Percentiles rank a stretch among this genome's conserved stretches.
phyloP scores from a whole-genome alignment of 2,329 filamentous ascomycete genomes.

The Lanzia echinophila region DNA sequence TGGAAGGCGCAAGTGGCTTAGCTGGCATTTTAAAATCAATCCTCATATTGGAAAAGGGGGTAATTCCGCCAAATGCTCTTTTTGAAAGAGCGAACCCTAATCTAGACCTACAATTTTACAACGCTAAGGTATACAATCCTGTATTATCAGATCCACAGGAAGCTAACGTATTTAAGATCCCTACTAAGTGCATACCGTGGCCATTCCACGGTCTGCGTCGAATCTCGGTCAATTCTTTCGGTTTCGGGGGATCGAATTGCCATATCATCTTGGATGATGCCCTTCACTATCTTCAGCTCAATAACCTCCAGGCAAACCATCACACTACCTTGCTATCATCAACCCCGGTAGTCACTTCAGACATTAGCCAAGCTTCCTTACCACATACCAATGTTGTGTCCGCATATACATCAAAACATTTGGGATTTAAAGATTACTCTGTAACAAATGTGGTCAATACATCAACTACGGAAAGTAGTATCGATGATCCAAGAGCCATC shows the following conservation, averaged over 20 bases:
- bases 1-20: conserved; percentile 14
- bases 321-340: neutral
- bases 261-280: conserved; percentile 5
- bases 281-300: neutral
- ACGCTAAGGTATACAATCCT: neutral
- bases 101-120: conserved; percentile 23
- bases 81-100: neutral
- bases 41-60: conserved; percentile 23
- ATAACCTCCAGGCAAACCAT: neutral
- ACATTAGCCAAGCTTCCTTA: no score
- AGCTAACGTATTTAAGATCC: neutral
- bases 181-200: neutral
- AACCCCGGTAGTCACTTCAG: neutral
- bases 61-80: conserved; percentile 26
- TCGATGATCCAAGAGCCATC: no score
- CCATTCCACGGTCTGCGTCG: conserved; percentile 7
- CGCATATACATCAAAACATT: no score
- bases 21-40: conserved; percentile 13
- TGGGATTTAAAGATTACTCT: no score
- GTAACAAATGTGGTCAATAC: no score
- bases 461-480: no score
- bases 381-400: no score
- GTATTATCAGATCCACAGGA: neutral
- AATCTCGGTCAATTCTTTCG: conserved; percentile 28
- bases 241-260: conserved; percentile 38